Evolutionary conservation across 2,329 filamentous ascomycete species (phyloP).

Genomic region (Apiospora phragmitis): DNA sequence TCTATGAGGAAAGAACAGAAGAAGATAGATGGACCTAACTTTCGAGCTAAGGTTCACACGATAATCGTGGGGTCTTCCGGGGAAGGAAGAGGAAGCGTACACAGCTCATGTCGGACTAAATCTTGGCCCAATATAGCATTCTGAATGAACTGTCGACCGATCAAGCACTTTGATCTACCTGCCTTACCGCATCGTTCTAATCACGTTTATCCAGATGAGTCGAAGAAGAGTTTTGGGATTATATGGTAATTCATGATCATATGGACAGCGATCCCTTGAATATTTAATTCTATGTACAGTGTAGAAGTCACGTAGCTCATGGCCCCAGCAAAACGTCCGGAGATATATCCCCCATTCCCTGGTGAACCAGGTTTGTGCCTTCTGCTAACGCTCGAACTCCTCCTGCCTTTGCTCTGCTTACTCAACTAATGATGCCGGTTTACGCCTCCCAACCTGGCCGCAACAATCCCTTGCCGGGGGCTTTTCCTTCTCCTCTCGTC

Average conservation of each 20-base stretch:
- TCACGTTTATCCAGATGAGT: background rate
- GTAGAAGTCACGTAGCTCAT: background rate
- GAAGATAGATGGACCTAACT: background rate
- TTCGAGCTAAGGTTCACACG: background rate
- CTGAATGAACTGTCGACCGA: conserved; percentile 1
- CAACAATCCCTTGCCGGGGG: background rate
- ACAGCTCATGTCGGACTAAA: background rate
- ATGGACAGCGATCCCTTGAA: background rate
- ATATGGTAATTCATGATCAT: background rate
- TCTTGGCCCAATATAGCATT: background rate
- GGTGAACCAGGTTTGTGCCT: background rate
- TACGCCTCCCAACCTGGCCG: background rate
- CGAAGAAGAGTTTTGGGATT: background rate
- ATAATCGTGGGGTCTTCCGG: conserved; percentile 5
- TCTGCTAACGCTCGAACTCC: too few relatives aligned
- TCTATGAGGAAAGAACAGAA: background rate
- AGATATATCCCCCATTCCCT: background rate
- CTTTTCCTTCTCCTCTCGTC: background rate
- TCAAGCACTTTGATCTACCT: background rate
- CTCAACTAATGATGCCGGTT: background rate
- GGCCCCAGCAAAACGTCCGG: background rate
- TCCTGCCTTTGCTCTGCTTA: background rate
- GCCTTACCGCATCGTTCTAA: background rate
- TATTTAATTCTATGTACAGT: conserved; percentile 1
- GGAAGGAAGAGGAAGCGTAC: background rate